Percentiles rank a stretch among this genome's conserved stretches.
These are phyloP conservation scores for Ensete ventricosum DNA, from an alignment of 176 grass and related monocot genomes.

Conservation along the genomic window DNA sequence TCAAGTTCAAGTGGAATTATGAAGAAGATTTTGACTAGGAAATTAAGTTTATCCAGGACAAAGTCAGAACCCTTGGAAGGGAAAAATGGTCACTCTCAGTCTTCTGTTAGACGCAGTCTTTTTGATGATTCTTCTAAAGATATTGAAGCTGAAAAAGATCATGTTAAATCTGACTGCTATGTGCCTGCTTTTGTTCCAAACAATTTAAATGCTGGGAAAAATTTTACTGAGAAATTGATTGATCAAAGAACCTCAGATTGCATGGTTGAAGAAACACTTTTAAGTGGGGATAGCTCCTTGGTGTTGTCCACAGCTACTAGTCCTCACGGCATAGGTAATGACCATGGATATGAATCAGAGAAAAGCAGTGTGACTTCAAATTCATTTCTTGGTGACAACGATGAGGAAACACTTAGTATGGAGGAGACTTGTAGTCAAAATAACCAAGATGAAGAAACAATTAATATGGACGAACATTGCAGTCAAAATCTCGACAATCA, in stretches of 20 bases:
- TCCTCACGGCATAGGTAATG: constrained; percentile 27
- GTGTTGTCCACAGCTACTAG: constrained; percentile 34
- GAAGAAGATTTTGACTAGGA: constrained; percentile 41
- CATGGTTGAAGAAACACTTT: constrained; percentile 30
- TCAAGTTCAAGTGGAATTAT: constrained; percentile 33
- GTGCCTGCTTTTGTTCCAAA: constrained; percentile 24
- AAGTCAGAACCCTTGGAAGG: constrained; percentile 54
- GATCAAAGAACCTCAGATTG: constrained; percentile 19
- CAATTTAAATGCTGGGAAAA: constrained; percentile 7
- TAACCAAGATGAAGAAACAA: constrained; percentile 40
- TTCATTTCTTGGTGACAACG: constrained; percentile 42
- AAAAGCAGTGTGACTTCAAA: constrained; percentile 75
- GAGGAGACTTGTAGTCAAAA: constrained; percentile 24
- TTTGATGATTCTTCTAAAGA: constrained; percentile 36
- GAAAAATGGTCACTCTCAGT: constrained; percentile 8
- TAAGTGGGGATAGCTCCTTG: constrained; percentile 46
- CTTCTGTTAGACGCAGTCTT: constrained; percentile 59
- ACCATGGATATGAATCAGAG: constrained; percentile 50
- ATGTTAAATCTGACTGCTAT: constrained; percentile 33
- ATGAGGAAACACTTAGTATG: constrained; percentile 34
- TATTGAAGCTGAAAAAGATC: constrained; percentile 19
- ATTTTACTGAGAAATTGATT: constrained; percentile 11
- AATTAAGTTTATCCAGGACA: constrained; percentile 54
- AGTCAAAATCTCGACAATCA: constrained; percentile 25
- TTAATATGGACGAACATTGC: constrained; percentile 21